Percentiles rank a stretch among this genome's conserved stretches.
These are phyloP conservation scores for Ajuga chamaepitys DNA, from an alignment of 257 asterid species.

Conservation along the genomic window DNA sequence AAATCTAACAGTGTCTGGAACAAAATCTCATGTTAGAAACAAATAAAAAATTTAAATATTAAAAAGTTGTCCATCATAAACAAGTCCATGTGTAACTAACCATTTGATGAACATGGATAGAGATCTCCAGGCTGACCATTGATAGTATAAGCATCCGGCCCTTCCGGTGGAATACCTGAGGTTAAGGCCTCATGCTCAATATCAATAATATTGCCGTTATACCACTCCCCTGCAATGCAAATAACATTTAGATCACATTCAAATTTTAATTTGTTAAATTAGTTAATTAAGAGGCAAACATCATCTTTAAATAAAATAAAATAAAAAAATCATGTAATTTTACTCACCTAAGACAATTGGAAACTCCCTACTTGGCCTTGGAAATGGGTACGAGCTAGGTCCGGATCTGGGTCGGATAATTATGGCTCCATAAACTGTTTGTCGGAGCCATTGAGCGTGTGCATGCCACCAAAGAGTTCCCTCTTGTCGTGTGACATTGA, in stretches of 20 bases:
- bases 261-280: not conserved
- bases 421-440: constrained; percentile 62
- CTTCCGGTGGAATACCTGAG: constrained; percentile 29
- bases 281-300: no score
- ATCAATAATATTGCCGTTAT: constrained; percentile 48
- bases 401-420: constrained; percentile 60
- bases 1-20: constrained; percentile 32
- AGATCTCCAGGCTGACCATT: constrained; percentile 63
- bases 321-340: no score
- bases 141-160: constrained; percentile 55
- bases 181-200: constrained; percentile 30
- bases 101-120: constrained; percentile 50
- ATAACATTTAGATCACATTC: not conserved
- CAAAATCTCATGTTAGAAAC: not conserved
- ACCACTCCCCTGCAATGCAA: constrained; percentile 55
- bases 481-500: constrained; percentile 46
- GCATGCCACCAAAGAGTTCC: constrained; percentile 96
- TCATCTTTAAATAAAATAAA: no score
- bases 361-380: constrained; percentile 51
- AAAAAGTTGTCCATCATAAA: not conserved
- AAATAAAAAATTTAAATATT: not conserved
- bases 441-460: constrained; percentile 53
- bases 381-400: constrained; percentile 53
- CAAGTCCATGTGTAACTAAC: constrained; percentile 20
- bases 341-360: constrained; percentile 63